Evolutionary conservation across 768 basidiomycete genomes (phyloP), one percentile per base, ranked within the genome.

Genomic region (Calocybe cyanea): DNA sequence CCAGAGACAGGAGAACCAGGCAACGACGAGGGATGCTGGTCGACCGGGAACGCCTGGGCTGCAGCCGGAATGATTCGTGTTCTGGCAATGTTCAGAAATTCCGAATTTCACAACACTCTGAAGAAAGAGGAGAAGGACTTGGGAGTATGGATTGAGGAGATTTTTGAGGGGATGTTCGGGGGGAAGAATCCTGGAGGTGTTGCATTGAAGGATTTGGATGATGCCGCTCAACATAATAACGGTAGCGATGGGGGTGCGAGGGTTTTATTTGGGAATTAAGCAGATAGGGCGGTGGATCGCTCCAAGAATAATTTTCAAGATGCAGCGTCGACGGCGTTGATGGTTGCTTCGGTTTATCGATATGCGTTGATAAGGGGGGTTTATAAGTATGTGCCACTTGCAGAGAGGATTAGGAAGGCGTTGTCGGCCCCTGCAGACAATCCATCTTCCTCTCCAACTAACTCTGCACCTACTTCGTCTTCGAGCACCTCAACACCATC

Each of bases 1-100:
- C 25, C 25, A 11, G 11, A 11, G 11, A 28, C 11, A 6, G 6
- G 25, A 28, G n/a, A n/a, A n/a, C n/a, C 25, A 11, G 68, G 64
- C 19, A 73, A 63, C 17, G 90, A 93, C 53, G 54, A 65, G 3
- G 87, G 88, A 0, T 83, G 86, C 56, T 93, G 88, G 89, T 78
- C 85, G 1, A 90, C 90, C 3, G 86, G 91, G 0, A 92, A 93
- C 46, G 92, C 71, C 2, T 95, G 92, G 92, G 92, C 87, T 0
- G 88, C 89, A 0, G 85, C 81, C 14, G 92, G 92, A 1, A 92
- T 92, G 76, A 68, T 89, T 8, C 82, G 92, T 5, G 92, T 93
- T 2, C 69, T 87, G 0, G 81, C 77, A 2, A 92, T 88, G 1
- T 83, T 92, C 46, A 69, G 77, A 52, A 66, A 77, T 24, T 87